Evolutionary conservation across 2,329 filamentous ascomycete species (phyloP), one percentile per base, ranked within the genome.

Genomic region (Thelonectria rubi): DNA sequence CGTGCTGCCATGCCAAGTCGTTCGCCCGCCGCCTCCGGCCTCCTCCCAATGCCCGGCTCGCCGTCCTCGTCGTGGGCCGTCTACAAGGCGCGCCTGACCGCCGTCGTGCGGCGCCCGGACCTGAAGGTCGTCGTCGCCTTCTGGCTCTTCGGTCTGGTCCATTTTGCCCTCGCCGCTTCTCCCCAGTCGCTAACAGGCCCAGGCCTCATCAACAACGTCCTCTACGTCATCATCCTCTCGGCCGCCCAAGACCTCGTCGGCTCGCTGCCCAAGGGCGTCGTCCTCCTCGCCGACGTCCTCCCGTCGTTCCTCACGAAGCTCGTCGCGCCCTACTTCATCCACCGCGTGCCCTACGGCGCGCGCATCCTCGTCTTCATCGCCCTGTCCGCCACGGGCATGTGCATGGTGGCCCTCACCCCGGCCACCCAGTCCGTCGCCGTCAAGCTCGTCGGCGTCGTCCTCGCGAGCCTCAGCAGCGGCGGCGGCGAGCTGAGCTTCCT

Each of bases 201-300:
- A 79, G 78, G 78, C 57, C 74, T 79, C 17, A 95, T 98, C 75
- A 98, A 99, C 79, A 98, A 98, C 80, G 92, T 98, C 69, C 91
- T 97, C 79, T 98, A 97, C 78, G 94, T 98, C 58, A 92, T 98
- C 76, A 95, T 98, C 74, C 90, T 99, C 72, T 96, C 93, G 30
- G 92, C 95, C 37, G 95, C 95, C 3, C 91, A 97, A 72, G 95
- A 99, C 73, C 91, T 99, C 64, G 95, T 98, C 70, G 94, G 94
- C 37, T 90, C 92, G 32, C 84, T 97, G 1, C 95, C 95, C 51
- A 98, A 98, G 77, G 93, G 92, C 69, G 86, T 96, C 58, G 94
- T 99, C 57, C 89, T 98, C 56, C 91, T 98, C 64, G 93, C 93
- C 75, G 93, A 97, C 76, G 93, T 98, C 56, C 82, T 97, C 20